Percentiles rank a stretch among this genome's conserved stretches.
phyloP scores from a whole-genome alignment of 108 stramenopile genomes.

The Skeletonema tropicum region DNA sequence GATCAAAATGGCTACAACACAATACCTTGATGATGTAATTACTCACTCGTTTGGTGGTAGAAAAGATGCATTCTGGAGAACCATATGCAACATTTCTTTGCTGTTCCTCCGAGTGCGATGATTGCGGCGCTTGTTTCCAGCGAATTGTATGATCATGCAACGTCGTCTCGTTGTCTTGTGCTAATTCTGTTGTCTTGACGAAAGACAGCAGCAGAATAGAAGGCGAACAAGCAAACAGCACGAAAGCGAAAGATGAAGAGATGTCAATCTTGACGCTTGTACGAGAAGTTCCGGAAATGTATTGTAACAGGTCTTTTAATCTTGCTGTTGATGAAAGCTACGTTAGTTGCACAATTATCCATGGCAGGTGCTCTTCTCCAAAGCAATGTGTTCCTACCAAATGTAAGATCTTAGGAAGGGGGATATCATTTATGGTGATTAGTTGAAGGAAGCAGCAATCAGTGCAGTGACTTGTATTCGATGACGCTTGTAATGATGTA shows the following conservation, averaged over 20 bases:
- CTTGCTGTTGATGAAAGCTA: slow-evolving; percentile 15
- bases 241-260: not conserved
- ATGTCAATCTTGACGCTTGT: slow-evolving; percentile 29
- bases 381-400: not conserved
- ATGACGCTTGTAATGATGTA: no score
- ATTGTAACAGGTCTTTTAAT: slow-evolving; percentile 14
- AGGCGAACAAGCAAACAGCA: not conserved
- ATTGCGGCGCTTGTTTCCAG: slow-evolving; percentile 29
- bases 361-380: slow-evolving; percentile 18
- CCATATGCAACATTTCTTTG: slow-evolving; percentile 11
- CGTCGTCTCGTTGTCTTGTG: slow-evolving; percentile 17
- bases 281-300: slow-evolving; percentile 24
- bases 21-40: slow-evolving; percentile 23
- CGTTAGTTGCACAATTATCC: slow-evolving; percentile 31
- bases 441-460: no score
- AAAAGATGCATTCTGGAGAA: not conserved
- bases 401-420: no score
- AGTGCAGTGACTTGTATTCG: no score
- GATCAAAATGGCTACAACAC: slow-evolving; percentile 24
- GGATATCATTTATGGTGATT: no score
- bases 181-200: slow-evolving; percentile 25
- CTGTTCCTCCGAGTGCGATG: no score
- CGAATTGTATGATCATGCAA: slow-evolving; percentile 36
- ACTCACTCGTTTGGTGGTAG: slow-evolving; percentile 1
- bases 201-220: slow-evolving; percentile 2